Evolutionary conservation across 495 filamentous ascomycete species (phyloP), one percentile per base, ranked within the genome.

Genomic region (Parmelia sp.): DNA sequence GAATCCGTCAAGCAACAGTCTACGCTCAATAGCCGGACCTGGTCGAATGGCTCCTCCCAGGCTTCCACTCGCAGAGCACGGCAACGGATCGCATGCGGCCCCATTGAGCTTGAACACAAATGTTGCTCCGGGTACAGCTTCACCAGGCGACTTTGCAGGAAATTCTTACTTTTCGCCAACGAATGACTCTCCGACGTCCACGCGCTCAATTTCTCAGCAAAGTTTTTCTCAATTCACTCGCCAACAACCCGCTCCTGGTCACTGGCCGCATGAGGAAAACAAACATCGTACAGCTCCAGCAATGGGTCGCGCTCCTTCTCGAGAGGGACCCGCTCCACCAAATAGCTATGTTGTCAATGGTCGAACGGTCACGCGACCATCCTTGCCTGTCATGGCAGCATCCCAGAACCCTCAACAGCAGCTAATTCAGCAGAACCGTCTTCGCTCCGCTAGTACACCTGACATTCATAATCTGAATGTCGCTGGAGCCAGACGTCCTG

Each of bases 131-230:
- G 55, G 56, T 21, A n/a, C 27, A n/a, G 83, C 74, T 72, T 79
- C 81, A 61, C 76, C 87, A 33, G 72, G 73, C 55, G 82, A 86
- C 63, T 74, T 79, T 62, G 71, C 76, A 64, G 80, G 81, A 33
- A 85, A 88, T 57, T 96, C 92, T 11, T 97, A 96, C 72, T 98
- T 98, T 73, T 97, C 93, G 1, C 94, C 94, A 1, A 82, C 85
- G 14, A 83, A 82, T 17, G 92, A 97, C 63, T 92, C 92, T 2
- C 91, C 94, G 25, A 83, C 81, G 17, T 95, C 91, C 3, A 88
- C 88, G 9, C 84, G 92, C 56, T 91, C 90, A 11, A 96, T 89
- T 75, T 94, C 90, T 60, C 83, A 85, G 57, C 83, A 84, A 4
- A 80, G 80, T 40, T 81, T 83, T 65, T 92, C 88, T 70, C 84